Conservation (phyloP, 2,329 filamentous ascomycete genomes). For the Colletotrichum magnum region DNA sequence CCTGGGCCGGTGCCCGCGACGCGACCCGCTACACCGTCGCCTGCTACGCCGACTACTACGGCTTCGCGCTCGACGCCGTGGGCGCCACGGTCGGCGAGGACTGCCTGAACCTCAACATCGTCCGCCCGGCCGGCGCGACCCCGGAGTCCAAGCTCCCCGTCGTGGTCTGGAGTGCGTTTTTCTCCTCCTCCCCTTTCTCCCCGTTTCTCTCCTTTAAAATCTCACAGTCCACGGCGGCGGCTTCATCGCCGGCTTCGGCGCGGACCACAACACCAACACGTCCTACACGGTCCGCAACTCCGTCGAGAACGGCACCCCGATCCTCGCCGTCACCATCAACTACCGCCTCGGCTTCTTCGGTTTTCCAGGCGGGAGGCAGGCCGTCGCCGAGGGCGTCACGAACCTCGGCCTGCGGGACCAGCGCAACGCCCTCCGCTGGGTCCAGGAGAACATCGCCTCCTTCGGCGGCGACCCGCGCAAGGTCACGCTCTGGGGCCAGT, state of each 20-base stretch:
- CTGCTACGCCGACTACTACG: constrained; percentile 49
- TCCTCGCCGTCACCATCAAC: constrained; percentile 64
- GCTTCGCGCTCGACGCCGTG: constrained; percentile 2
- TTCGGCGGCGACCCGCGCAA: constrained; percentile 67
- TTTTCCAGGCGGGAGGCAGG: constrained; percentile 58
- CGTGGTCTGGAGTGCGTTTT: constrained; percentile 61
- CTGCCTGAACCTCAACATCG: constrained; percentile 73
- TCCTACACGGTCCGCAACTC: constrained; percentile 66
- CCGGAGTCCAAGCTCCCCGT: constrained; percentile 64
- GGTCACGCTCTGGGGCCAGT: constrained; percentile 64
- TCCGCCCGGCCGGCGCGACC: constrained; percentile 59
- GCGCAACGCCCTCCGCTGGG: constrained; percentile 57
- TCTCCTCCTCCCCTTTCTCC: too few species aligned
- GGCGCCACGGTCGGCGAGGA: constrained; percentile 62
- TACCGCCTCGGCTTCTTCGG: constrained; percentile 70
- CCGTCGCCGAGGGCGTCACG: constrained; percentile 65
- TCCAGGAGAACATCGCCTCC: constrained; percentile 50
- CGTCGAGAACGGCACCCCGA: constrained; percentile 58
- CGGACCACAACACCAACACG: constrained; percentile 70
- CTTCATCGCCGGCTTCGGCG: constrained; percentile 44
- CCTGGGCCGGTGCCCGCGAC: constrained; percentile 56
- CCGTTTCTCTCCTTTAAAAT: too few species aligned
- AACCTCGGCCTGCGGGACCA: constrained; percentile 70
- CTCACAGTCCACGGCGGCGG: constrained; percentile 59
- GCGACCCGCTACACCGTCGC: constrained; percentile 60